phyloP scores from a whole-genome alignment of 352 stramenopile genomes.

The Phytophthora hybrid region DNA sequence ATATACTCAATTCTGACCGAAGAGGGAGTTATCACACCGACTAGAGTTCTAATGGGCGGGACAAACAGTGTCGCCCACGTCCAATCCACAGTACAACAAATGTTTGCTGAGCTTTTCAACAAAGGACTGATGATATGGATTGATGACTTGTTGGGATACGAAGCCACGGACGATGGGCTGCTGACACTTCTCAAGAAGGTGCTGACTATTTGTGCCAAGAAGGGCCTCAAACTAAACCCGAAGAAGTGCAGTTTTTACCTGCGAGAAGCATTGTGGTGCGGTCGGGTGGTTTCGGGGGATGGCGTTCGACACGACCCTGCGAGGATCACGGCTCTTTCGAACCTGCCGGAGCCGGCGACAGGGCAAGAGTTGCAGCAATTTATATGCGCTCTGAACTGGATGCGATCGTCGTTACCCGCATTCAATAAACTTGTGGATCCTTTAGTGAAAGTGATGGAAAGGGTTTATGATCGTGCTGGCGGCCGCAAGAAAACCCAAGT shows the following conservation, averaged over 20 bases:
- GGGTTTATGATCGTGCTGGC: constrained; percentile 1
- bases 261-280: not conserved
- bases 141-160: not conserved
- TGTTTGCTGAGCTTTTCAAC: not conserved
- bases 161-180: not conserved
- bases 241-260: constrained; percentile 13
- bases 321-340: not conserved
- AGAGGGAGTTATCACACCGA: constrained; percentile 19
- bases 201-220: constrained; percentile 11
- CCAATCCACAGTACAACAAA: not conserved
- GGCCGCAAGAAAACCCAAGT: constrained; percentile 4
- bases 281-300: too few relatives aligned
- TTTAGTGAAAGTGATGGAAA: constrained; percentile 11
- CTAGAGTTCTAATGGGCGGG: not conserved
- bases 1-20: constrained; percentile 27
- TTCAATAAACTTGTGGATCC: constrained; percentile 8
- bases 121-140: not conserved
- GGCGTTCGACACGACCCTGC: not conserved
- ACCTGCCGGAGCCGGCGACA: not conserved
- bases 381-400: not conserved
- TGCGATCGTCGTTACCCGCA: not conserved
- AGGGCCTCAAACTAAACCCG: constrained; percentile 12
- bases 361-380: constrained; percentile 8
- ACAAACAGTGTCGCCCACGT: not conserved
- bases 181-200: constrained; percentile 13